These are phyloP conservation scores for Pisolithus orientalis DNA, from an alignment of 768 basidiomycete genomes.

Conservation along the genomic window DNA sequence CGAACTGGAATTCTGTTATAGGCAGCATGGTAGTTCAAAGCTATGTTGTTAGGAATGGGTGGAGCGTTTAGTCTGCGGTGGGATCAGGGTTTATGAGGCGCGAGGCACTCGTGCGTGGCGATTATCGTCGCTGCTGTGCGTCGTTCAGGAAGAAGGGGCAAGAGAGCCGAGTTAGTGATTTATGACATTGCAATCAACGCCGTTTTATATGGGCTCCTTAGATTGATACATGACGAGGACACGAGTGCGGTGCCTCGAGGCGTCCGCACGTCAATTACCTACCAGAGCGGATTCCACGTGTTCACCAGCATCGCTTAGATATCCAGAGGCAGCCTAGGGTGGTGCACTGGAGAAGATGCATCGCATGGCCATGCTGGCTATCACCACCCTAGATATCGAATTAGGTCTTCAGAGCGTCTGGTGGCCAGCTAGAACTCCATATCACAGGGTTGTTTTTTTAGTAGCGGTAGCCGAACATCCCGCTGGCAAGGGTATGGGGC, in stretches of 20 bases:
- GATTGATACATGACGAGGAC: conserved; percentile 17
- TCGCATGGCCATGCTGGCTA: neutral
- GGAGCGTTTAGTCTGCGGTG: conserved; percentile 15
- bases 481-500: too few relatives aligned
- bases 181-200: conserved; percentile 18
- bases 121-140: conserved; percentile 16
- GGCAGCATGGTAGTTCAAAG: conserved; percentile 36
- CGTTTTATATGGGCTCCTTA: conserved; percentile 24
- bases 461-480: too few relatives aligned
- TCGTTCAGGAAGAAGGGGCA: conserved; percentile 15
- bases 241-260: conserved; percentile 28
- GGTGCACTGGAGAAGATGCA: too few relatives aligned
- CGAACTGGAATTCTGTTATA: conserved; percentile 47
- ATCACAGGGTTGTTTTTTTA: too few relatives aligned
- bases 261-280: conserved; percentile 16
- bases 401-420: too few relatives aligned
- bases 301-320: conserved; percentile 4
- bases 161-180: conserved; percentile 4
- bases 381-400: conserved; percentile 10
- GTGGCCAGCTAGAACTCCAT: too few relatives aligned
- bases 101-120: conserved; percentile 3
- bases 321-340: too few relatives aligned
- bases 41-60: conserved; percentile 7
- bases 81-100: conserved; percentile 8
- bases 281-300: conserved; percentile 18